Base-by-base conservation (phyloP, 139 green algal species). In the Chlorella sp. region DNA sequence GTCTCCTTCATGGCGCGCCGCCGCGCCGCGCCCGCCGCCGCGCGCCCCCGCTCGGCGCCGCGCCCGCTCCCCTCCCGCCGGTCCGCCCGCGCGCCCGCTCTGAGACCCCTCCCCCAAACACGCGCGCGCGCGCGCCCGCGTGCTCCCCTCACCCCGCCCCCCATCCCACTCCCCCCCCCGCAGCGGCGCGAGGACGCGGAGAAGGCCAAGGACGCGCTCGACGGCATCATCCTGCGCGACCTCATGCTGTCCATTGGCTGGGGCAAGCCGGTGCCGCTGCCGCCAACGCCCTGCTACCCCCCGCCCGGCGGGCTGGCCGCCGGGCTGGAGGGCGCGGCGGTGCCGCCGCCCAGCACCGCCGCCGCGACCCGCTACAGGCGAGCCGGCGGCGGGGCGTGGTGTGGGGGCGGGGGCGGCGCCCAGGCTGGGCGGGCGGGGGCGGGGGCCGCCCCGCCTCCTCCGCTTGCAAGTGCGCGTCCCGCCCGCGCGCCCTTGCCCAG, bases 1-100 rank as follows among this genome's bases (percentile, higher is more conserved):
- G 93, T 99, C 29, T 92, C 93, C 5, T 99, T 98, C 87, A 99
- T 98, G 95, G 90, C 95, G 79, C 11, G 87, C 1, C n/a, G n/a
- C n/a, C n/a, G n/a, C n/a, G n/a, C n/a, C n/a, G n/a, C n/a, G n/a
- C n/a, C n/a, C n/a, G n/a, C n/a, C n/a, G n/a, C n/a, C n/a, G n/a
- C n/a, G n/a, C n/a, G n/a, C n/a, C n/a, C n/a, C n/a, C n/a, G n/a
- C n/a, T n/a, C n/a, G n/a, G n/a, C n/a, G n/a, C n/a, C n/a, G n/a
- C n/a, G n/a, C n/a, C n/a, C n/a, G n/a, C n/a, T n/a, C n/a, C n/a
- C n/a, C n/a, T n/a, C n/a, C n/a, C n/a, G n/a, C n/a, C n/a, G n/a
- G n/a, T n/a, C n/a, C n/a, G n/a, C n/a, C n/a, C n/a, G n/a, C n/a
- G n/a, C n/a, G n/a, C n/a, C n/a, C n/a, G n/a, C n/a, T n/a, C n/a